Evolutionary conservation across 768 basidiomycete species (phyloP).

Genomic region (Termitomyces sp.): DNA sequence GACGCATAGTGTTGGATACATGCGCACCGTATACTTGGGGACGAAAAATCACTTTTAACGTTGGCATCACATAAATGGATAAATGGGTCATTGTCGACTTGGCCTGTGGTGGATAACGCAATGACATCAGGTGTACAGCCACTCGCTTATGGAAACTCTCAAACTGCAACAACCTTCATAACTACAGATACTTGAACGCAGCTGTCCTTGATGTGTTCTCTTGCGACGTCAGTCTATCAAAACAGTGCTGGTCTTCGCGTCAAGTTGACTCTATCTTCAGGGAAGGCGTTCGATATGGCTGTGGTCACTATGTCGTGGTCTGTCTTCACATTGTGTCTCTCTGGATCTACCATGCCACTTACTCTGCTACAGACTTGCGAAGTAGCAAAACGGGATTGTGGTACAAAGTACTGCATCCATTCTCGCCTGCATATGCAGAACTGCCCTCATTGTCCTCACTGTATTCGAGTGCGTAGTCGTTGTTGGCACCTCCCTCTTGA

Average conservation of each 20-base stretch:
- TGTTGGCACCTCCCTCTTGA: conserved; percentile 1
- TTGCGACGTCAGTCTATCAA: conserved; percentile 40
- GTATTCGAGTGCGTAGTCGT: conserved; percentile 34
- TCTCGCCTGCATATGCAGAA: conserved; percentile 25
- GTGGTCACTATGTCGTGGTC: conserved; percentile 75
- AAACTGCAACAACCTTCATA: conserved; percentile 4
- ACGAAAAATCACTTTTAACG: too few species aligned
- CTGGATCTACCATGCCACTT: conserved; percentile 2
- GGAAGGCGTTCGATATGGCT: conserved; percentile 71
- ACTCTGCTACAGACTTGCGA: conserved; percentile 37
- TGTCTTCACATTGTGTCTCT: conserved; percentile 17
- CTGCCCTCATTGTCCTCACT: conserved; percentile 36
- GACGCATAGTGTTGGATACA: too few species aligned
- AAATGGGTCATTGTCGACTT: too few species aligned
- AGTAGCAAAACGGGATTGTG: conserved; percentile 52
- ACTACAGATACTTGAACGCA: not conserved
- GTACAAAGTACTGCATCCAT: conserved; percentile 34
- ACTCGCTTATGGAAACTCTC: not conserved
- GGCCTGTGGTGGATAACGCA: not conserved
- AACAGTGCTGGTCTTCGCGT: conserved; percentile 9
- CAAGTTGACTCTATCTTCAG: conserved; percentile 33
- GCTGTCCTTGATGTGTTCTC: conserved; percentile 42
- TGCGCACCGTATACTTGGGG: too few species aligned
- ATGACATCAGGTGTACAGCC: conserved; percentile 6
- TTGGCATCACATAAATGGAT: too few species aligned